phyloP scores from a whole-genome alignment of 1,139 yeast genomes.

The Hansenula lynferdii region DNA sequence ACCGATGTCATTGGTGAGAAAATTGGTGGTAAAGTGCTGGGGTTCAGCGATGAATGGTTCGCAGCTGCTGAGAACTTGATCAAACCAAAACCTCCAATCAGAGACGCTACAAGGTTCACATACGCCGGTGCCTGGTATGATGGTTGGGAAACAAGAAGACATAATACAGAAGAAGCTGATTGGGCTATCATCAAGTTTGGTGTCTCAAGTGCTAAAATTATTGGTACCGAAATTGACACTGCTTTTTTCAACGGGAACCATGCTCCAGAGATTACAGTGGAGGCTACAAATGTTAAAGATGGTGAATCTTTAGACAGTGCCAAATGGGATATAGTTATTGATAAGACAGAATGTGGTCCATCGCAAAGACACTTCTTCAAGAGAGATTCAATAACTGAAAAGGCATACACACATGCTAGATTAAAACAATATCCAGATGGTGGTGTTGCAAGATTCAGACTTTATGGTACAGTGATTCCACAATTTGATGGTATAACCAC shows the following conservation, averaged over 20 bases:
- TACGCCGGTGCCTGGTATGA: constrained; percentile 96
- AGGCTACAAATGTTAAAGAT: constrained; percentile 45
- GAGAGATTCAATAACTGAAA: constrained; percentile 51
- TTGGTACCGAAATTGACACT: constrained; percentile 88
- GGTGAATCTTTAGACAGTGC: constrained; percentile 27
- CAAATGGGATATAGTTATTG: constrained; percentile 68
- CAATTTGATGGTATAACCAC: constrained; percentile 38
- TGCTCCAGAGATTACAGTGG: constrained; percentile 86
- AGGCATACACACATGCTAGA: constrained; percentile 71
- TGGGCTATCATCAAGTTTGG: constrained; percentile 84
- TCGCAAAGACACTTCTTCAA: constrained; percentile 77
- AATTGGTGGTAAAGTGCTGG: constrained; percentile 69
- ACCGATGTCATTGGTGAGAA: constrained; percentile 76
- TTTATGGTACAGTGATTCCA: constrained; percentile 79
- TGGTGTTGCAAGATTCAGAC: constrained; percentile 90
- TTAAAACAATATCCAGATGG: constrained; percentile 96
- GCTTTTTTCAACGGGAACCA: constrained; percentile 93
- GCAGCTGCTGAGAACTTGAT: constrained; percentile 89
- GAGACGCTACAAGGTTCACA: constrained; percentile 75
- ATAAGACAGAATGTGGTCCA: constrained; percentile 80
- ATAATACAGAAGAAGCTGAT: constrained; percentile 77
- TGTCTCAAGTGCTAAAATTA: constrained; percentile 71
- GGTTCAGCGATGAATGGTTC: constrained; percentile 87
- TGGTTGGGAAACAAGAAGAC: constrained; percentile 98
- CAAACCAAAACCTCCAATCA: constrained; percentile 71